Evolutionary conservation across 345 rosid genomes (phyloP), one percentile per base, ranked within the genome.

Genomic region (Bruguiera parviflora): DNA sequence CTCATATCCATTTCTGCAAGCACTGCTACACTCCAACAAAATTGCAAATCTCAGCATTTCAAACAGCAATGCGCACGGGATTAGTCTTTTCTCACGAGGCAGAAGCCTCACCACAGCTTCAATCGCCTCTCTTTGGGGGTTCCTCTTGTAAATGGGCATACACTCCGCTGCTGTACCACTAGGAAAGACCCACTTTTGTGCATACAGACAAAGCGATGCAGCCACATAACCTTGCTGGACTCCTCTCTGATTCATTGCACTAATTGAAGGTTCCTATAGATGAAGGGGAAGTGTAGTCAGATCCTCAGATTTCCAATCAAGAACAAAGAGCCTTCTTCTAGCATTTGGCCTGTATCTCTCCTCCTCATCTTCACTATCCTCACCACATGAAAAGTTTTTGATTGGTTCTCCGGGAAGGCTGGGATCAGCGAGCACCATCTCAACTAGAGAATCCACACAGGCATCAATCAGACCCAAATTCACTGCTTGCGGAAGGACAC

Each of bases 91-190:
- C 13, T 78, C 79, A 0, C 43, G 67, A 55, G 96, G 96, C 72
- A 93, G 71, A 65, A 91, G 85, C 67, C 78, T 79, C 77, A 89
- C 96, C 25, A 89, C 74, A 8, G 84, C 88, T 78, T 89, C 92
- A 47, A 91, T 76, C 1, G 80, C 84, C 66, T 84, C 84, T 72
- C 82, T 79, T 28, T 57, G 76, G 22, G 67, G 64, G 60, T 79
- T 83, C 73, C 76, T 84, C 75, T 79, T 73, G 77, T 75, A 68
- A 39, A 84, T 63, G 16, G 83, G 75, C 74, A 57, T 9, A 27
- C 60, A 67, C 46, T 80, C 77, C 4, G 64, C 84, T 62, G 25
- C 75, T 0, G 28, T 5, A 46, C 20, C 62, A 43, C 68, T 73
- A 33, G 75, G 67, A 68, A 82, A 76, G 66, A 84, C 80, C 86